Evolutionary conservation across 2,329 filamentous ascomycete genomes (phyloP).

Genomic region (Neoarthrinium moseri): DNA sequence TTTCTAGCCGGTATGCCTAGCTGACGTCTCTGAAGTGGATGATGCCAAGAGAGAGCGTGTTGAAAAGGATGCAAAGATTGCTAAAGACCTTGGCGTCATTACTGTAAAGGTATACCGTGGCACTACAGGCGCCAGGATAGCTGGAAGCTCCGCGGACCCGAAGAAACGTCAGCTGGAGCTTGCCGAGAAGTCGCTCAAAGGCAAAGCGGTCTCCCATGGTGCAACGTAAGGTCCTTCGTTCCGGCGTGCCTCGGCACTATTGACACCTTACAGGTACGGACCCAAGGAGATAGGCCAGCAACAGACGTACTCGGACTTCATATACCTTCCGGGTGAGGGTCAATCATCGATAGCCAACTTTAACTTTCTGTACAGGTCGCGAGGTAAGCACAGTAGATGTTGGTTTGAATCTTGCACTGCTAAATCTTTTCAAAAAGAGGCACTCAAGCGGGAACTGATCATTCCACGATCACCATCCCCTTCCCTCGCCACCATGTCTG

Average conservation of each 20-base stretch:
- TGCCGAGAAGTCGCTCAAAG: slow-evolving; percentile 33
- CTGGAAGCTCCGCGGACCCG: neutral
- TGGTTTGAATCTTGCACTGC: neutral
- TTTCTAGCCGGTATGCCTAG: neutral
- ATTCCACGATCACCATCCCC: slow-evolving; percentile 25
- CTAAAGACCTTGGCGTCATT: slow-evolving; percentile 25
- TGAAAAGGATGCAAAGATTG: slow-evolving; percentile 19
- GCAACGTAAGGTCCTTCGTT: slow-evolving; percentile 21
- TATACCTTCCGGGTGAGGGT: slow-evolving; percentile 14
- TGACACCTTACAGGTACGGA: neutral
- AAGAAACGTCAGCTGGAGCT: slow-evolving; percentile 21
- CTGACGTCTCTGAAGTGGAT: slow-evolving; percentile 17
- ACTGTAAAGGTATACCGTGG: slow-evolving; percentile 18
- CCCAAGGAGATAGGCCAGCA: neutral
- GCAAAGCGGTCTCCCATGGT: slow-evolving; percentile 30
- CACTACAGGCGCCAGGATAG: neutral
- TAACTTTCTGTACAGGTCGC: slow-evolving; percentile 31
- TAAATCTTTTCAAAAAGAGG: slow-evolving; percentile 24
- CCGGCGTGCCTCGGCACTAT: neutral
- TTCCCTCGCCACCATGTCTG: slow-evolving; percentile 18
- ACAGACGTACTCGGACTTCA: neutral
- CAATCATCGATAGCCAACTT: slow-evolving; percentile 24
- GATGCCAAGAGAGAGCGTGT: slow-evolving; percentile 21
- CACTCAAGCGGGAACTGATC: slow-evolving; percentile 28
- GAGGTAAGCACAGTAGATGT: slow-evolving; percentile 13